phyloP scores from a whole-genome alignment of 1,284 basidiomycete genomes.

The Cryptococcus depauperatus region DNA sequence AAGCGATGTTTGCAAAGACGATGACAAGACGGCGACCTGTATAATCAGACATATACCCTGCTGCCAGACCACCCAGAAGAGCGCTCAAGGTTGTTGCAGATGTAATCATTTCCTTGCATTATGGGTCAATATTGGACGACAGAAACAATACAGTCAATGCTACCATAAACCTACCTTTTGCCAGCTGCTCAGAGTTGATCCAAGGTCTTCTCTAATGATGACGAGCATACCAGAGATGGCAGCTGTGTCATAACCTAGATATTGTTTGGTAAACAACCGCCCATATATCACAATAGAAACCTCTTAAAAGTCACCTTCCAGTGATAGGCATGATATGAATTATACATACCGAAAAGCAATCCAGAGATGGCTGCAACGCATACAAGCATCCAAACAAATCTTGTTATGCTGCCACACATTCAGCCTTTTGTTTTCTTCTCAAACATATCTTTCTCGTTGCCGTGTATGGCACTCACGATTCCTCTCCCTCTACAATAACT shows the following conservation, averaged over 20 bases:
- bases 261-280: background rate
- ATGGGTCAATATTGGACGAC: too few species aligned
- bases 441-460: background rate
- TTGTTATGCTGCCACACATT: constrained; percentile 19
- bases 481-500: constrained; percentile 25
- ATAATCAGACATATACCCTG: constrained; percentile 64
- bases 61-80: constrained; percentile 61
- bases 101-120: constrained; percentile 64
- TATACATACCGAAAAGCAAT: constrained; percentile 59
- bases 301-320: background rate
- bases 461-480: constrained; percentile 9
- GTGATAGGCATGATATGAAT: background rate
- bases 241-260: constrained; percentile 68
- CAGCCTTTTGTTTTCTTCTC: background rate
- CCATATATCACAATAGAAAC: background rate
- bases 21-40: constrained; percentile 63
- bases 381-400: constrained; percentile 32
- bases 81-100: constrained; percentile 72
- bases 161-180: constrained; percentile 54
- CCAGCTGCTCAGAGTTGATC: constrained; percentile 53
- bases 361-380: constrained; percentile 54
- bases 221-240: constrained; percentile 60
- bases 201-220: constrained; percentile 61
- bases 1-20: constrained; percentile 62
- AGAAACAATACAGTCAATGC: background rate